Evolutionary conservation across 169 alveolate genomes (phyloP).

Genomic region (Amoebophrya sp.): DNA sequence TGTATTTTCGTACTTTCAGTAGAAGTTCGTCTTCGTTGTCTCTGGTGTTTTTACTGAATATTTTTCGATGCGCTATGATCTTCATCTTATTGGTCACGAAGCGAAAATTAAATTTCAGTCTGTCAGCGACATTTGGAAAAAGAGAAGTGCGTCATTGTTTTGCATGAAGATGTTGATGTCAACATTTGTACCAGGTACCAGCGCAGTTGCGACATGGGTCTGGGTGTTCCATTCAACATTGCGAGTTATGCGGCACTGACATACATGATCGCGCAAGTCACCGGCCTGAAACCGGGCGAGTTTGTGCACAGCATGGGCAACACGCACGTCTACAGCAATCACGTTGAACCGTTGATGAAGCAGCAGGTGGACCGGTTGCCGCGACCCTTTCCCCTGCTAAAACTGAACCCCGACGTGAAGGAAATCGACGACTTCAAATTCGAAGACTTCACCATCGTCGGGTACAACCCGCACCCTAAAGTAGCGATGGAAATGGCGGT

Average conservation of each 20-base stretch:
- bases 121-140: too few species aligned
- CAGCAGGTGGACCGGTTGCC: constrained; percentile 82
- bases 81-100: too few species aligned
- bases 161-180: background rate
- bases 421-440: constrained; percentile 75
- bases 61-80: too few species aligned
- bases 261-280: constrained; percentile 88
- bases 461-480: constrained; percentile 69
- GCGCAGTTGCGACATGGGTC: constrained; percentile 93
- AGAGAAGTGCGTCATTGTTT: background rate
- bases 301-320: constrained; percentile 89
- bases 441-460: constrained; percentile 75
- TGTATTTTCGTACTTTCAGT: background rate
- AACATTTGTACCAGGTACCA: constrained; percentile 70
- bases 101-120: too few species aligned
- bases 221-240: constrained; percentile 97
- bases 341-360: constrained; percentile 74
- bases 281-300: constrained; percentile 78
- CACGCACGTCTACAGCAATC: constrained; percentile 89
- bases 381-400: constrained; percentile 89
- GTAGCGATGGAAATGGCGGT: constrained; percentile 49
- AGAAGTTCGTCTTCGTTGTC: background rate
- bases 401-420: constrained; percentile 57
- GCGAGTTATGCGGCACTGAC: constrained; percentile 91
- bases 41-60: background rate